phyloP scores from a whole-genome alignment of 192 early-diverging fungal species.

The Rhizophagus prolifer region DNA sequence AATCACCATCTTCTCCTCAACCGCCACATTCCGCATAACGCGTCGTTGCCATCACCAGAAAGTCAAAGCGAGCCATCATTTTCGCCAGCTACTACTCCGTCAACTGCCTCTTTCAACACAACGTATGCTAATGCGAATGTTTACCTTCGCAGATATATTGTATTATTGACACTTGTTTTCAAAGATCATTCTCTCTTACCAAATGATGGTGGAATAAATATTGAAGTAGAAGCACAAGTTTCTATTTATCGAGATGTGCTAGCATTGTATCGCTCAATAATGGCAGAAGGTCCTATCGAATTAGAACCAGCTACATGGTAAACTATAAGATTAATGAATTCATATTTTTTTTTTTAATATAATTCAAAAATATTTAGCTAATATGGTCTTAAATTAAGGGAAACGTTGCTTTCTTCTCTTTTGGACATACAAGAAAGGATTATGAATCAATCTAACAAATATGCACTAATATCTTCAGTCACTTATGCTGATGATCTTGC shows the following conservation, averaged over 20 bases:
- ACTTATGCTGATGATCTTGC: constrained; percentile 60
- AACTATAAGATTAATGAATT: constrained; percentile 31
- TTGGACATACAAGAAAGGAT: constrained; percentile 64
- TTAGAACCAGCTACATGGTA: constrained; percentile 58
- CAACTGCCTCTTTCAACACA: neutral
- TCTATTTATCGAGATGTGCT: constrained; percentile 69
- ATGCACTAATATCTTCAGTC: constrained; percentile 37
- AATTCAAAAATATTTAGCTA: neutral
- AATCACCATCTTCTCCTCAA: constrained; percentile 24
- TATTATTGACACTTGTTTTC: constrained; percentile 63
- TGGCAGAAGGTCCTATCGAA: constrained; percentile 52
- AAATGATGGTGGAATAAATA: constrained; percentile 40
- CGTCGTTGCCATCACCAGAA: constrained; percentile 11
- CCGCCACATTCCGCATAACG: neutral
- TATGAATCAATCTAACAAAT: constrained; percentile 48
- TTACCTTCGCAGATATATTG: constrained; percentile 67
- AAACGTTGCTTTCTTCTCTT: constrained; percentile 53
- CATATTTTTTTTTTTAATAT: constrained; percentile 27
- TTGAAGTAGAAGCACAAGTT: constrained; percentile 48
- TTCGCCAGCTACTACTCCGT: neutral
- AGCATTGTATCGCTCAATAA: constrained; percentile 61
- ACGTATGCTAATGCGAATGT: constrained; percentile 54
- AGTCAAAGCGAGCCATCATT: constrained; percentile 9
- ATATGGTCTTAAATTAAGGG: constrained; percentile 38
- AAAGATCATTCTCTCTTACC: constrained; percentile 39